Percentiles rank a stretch among this genome's conserved stretches.
phyloP scores from a whole-genome alignment of 768 basidiomycete genomes.

The Suillus subluteus region DNA sequence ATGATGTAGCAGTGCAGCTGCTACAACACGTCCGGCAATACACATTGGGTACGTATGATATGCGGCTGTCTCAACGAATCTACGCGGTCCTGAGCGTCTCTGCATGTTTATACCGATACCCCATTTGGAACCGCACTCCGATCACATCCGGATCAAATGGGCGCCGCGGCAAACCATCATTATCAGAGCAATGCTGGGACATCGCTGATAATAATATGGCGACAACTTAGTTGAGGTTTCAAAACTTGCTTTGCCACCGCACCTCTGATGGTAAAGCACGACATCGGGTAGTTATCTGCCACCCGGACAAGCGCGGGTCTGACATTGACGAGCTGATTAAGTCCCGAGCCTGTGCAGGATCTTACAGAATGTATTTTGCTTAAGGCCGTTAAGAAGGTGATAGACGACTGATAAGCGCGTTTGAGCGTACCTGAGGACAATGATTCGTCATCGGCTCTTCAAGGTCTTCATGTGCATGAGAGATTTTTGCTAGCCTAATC shows the following conservation, averaged over 20 bases:
- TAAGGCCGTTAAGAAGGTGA: constrained; percentile 12
- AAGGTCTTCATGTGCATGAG: neutral
- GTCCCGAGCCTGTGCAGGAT: constrained; percentile 5
- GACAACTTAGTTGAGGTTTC: neutral
- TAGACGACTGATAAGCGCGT: constrained; percentile 10
- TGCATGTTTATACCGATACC: neutral
- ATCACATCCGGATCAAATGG: neutral
- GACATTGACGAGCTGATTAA: neutral
- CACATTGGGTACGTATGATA: too few relatives aligned
- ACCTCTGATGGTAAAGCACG: neutral
- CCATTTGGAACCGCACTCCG: neutral
- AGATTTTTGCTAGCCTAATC: neutral
- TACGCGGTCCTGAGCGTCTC: too few relatives aligned
- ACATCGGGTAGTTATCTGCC: neutral
- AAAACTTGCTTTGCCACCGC: neutral
- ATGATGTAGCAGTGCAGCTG: too few relatives aligned
- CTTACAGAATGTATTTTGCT: neutral
- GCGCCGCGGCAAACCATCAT: neutral
- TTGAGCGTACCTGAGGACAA: neutral
- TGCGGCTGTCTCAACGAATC: neutral
- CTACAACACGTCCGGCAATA: neutral
- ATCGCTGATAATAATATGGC: neutral
- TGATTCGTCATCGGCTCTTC: too few relatives aligned
- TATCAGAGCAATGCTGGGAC: neutral
- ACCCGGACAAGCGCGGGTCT: neutral